phyloP scores from a whole-genome alignment of 140 eudicot genomes.

The Bidens hawaiensis region DNA sequence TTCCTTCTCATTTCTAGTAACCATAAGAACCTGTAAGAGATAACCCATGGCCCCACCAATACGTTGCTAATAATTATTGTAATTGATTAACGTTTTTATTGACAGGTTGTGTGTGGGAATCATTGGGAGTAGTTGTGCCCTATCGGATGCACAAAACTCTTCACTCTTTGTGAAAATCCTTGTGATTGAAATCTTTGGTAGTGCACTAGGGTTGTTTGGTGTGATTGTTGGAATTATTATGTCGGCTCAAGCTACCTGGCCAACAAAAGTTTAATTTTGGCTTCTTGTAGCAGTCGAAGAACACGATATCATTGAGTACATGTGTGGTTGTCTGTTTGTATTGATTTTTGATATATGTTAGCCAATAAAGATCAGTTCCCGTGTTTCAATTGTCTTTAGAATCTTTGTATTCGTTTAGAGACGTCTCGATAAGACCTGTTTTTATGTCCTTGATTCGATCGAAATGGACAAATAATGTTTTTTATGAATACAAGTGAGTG shows the following conservation, averaged over 20 bases:
- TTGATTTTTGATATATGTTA: conserved; percentile 27
- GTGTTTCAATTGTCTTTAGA: neutral
- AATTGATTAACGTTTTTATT: neutral
- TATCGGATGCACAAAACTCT: conserved; percentile 93
- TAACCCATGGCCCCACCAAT: neutral
- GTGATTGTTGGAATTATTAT: conserved; percentile 93
- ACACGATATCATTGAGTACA: conserved; percentile 2
- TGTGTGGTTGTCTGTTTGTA: neutral
- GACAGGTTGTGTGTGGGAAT: conserved; percentile 83
- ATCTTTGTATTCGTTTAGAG: neutral
- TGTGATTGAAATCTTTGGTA: conserved; percentile 91
- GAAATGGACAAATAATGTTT: neutral
- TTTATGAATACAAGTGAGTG: neutral
- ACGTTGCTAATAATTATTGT: neutral
- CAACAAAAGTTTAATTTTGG: conserved; percentile 36
- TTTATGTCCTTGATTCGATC: neutral
- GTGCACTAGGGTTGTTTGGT: conserved; percentile 92
- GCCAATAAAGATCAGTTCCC: conserved; percentile 17
- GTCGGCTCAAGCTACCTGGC: conserved; percentile 99
- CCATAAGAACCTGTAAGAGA: neutral
- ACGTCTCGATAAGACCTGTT: neutral
- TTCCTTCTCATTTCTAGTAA: neutral
- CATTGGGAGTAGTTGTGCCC: conserved; percentile 94
- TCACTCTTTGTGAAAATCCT: conserved; percentile 89
- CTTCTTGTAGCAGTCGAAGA: conserved; percentile 2